Conservation (phyloP, 2,329 filamentous ascomycete genomes). For the Paraphoma sp. region DNA sequence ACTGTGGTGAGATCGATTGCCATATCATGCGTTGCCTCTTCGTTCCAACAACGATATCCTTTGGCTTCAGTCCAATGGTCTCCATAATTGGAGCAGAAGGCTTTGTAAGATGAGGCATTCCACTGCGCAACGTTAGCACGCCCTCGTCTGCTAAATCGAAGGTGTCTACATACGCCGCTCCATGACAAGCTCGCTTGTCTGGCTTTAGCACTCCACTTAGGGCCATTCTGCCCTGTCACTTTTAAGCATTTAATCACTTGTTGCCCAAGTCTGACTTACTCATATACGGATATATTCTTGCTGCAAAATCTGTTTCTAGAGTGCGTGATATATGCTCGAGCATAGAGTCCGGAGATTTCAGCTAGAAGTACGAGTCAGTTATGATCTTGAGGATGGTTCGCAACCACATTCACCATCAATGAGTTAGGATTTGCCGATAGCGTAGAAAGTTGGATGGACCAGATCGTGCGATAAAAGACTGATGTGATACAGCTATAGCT, state of each 20-base stretch:
- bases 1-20: conserved; percentile 34
- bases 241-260: conserved; percentile 7
- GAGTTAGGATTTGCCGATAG: no score
- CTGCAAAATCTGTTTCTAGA: conserved; percentile 14
- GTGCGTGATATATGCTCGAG: conserved; percentile 11
- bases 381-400: neutral
- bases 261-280: conserved; percentile 7
- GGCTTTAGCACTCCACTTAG: conserved; percentile 40
- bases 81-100: conserved; percentile 55
- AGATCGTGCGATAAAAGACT: neutral
- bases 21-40: conserved; percentile 52
- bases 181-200: conserved; percentile 38
- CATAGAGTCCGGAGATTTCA: conserved; percentile 22
- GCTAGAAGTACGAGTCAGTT: conserved; percentile 19
- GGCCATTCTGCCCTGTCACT: conserved; percentile 13
- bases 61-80: conserved; percentile 35
- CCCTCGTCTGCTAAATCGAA: no score
- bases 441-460: no score
- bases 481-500: neutral
- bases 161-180: conserved; percentile 29
- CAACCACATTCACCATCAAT: neutral
- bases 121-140: conserved; percentile 11
- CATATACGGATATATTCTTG: conserved; percentile 13
- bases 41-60: conserved; percentile 54
- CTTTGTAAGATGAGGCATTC: conserved; percentile 44